Percentiles rank a stretch among this genome's conserved stretches.
These are phyloP conservation scores for Azolla pinnata DNA, from an alignment of 75 land plant species.

Conservation along the genomic window DNA sequence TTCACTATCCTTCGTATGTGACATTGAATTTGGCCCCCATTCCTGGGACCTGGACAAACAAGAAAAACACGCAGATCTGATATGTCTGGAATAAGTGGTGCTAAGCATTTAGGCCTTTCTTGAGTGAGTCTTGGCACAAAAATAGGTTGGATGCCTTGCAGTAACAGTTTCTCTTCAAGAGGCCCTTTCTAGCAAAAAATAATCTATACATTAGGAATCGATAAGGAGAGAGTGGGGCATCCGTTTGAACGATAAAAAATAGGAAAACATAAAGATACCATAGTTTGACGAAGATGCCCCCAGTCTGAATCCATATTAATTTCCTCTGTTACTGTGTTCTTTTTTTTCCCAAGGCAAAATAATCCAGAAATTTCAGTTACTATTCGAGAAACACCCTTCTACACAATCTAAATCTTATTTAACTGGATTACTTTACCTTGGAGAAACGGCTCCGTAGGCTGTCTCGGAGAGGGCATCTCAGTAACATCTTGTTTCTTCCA, in stretches of 20 bases:
- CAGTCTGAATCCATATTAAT: no score
- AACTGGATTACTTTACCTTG: background rate
- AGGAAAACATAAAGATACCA: background rate
- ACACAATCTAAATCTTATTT: background rate
- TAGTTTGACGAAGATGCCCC: no score
- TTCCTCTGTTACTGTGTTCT: no score
- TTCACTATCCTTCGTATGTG: conserved; percentile 16
- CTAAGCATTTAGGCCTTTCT: background rate
- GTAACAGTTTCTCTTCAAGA: background rate
- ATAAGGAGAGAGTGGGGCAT: background rate
- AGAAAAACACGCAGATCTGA: conserved; percentile 23
- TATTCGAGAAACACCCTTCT: no score
- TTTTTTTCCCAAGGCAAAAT: no score
- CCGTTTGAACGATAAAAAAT: background rate
- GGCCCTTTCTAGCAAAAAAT: background rate
- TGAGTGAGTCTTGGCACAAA: background rate
- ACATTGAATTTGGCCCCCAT: conserved; percentile 17
- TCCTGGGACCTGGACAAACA: conserved; percentile 9
- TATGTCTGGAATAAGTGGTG: conserved; percentile 2
- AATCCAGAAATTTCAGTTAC: no score
- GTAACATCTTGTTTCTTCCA: background rate
- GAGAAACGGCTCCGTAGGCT: background rate
- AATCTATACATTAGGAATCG: background rate
- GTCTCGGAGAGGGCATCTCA: background rate
- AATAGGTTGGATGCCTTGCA: background rate